Evolutionary conservation across 805 yeast genomes (phyloP).

Genomic region (Metschnikowia proteae): DNA sequence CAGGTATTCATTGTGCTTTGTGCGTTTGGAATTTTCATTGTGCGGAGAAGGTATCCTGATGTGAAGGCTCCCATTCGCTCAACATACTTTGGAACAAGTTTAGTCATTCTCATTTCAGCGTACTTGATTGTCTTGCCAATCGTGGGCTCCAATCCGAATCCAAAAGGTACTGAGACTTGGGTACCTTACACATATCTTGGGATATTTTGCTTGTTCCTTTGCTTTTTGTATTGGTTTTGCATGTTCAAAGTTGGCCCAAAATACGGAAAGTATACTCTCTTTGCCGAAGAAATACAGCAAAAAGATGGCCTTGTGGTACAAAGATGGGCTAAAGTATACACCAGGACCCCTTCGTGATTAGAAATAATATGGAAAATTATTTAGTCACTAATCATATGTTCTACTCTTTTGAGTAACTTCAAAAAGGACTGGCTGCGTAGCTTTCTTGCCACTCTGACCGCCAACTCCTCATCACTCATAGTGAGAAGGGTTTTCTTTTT

Average conservation of each 20-base stretch:
- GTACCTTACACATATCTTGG: conserved; percentile 51
- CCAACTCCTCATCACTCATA: conserved; percentile 13
- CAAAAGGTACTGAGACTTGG: conserved; percentile 38
- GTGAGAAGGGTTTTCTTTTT: conserved; percentile 5
- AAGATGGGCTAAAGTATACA: conserved; percentile 46
- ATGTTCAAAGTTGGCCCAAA: conserved; percentile 49
- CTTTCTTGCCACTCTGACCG: conserved; percentile 13
- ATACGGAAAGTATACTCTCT: conserved; percentile 43
- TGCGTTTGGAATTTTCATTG: conserved; percentile 54
- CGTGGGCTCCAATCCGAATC: conserved; percentile 35
- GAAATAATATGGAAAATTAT: background rate
- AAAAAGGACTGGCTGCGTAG: conserved; percentile 13
- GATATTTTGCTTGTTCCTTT: conserved; percentile 36
- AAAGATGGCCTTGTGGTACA: conserved; percentile 59
- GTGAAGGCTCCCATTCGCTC: conserved; percentile 51
- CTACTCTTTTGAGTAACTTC: conserved; percentile 14
- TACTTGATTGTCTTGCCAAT: conserved; percentile 53
- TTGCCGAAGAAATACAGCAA: conserved; percentile 36
- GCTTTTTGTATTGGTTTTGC: conserved; percentile 53
- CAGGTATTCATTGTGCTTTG: conserved; percentile 49
- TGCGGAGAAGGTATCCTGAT: conserved; percentile 48
- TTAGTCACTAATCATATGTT: conserved; percentile 8
- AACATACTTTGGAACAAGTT: conserved; percentile 43
- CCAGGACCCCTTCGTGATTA: conserved; percentile 1
- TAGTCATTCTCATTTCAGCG: conserved; percentile 43